A percentile compares a stretch with the other conserved stretches of the same genome.
phyloP scores from a whole-genome alignment of 495 filamentous ascomycete species.

The Astrocystis sublimbata region DNA sequence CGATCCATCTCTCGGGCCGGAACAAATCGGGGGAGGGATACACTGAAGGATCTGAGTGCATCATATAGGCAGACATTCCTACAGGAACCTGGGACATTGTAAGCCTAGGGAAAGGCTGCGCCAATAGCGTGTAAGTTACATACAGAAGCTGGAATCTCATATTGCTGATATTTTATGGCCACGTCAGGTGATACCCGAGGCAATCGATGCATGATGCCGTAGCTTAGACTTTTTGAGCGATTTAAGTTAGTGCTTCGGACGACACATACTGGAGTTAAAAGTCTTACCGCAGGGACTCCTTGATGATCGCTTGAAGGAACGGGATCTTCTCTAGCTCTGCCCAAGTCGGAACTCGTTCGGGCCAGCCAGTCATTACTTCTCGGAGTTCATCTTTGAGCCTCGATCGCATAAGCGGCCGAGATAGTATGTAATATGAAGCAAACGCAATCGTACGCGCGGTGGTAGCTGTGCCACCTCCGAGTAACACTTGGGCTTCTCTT shows the following conservation, averaged over 20 bases:
- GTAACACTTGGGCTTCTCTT: conserved; percentile 31
- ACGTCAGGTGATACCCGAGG: conserved; percentile 31
- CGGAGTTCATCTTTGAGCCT: conserved; percentile 24
- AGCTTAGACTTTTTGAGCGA: conserved; percentile 24
- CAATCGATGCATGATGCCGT: conserved; percentile 22
- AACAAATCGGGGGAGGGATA: conserved; percentile 40
- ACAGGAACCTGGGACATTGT: conserved; percentile 20
- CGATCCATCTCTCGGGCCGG: conserved; percentile 49
- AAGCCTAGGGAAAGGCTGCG: too few species aligned
- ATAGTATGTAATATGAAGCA: conserved; percentile 32
- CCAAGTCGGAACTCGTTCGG: conserved; percentile 26
- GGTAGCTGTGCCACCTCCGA: conserved; percentile 31
- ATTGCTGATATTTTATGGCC: conserved; percentile 25
- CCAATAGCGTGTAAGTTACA: too few species aligned
- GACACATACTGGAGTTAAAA: background rate
- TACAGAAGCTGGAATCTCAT: conserved; percentile 23
- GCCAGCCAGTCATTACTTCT: conserved; percentile 27
- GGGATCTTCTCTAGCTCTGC: conserved; percentile 35
- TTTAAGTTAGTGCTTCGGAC: background rate
- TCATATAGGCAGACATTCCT: conserved; percentile 29
- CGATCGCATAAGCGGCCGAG: conserved; percentile 17
- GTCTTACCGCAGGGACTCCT: conserved; percentile 38
- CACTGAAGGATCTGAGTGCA: conserved; percentile 38
- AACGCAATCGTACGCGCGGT: conserved; percentile 31
- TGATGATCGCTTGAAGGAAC: conserved; percentile 40